A percentile compares a stretch with the other conserved stretches of the same genome.
Conservation (phyloP, 441 rosid genomes). For the Eruca vesicaria region DNA sequence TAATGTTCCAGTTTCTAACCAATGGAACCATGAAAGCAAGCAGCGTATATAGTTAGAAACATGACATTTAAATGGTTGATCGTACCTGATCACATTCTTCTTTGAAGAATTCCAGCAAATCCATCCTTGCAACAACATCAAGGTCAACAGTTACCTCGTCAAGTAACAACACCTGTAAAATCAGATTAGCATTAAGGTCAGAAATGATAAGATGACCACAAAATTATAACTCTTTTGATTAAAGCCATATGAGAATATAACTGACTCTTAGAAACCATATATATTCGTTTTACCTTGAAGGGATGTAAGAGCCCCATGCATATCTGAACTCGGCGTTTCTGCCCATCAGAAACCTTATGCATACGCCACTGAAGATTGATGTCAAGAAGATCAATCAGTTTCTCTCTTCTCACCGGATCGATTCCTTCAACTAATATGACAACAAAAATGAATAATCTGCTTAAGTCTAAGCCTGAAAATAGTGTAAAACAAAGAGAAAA, state of each 20-base stretch:
- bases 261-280: neutral
- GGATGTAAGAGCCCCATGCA: constrained; percentile 85
- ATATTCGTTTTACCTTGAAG: constrained; percentile 48
- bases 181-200: neutral
- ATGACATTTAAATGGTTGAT: neutral
- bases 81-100: constrained; percentile 78
- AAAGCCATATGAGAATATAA: constrained; percentile 5
- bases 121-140: constrained; percentile 73
- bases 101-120: constrained; percentile 64
- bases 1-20: neutral
- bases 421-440: constrained; percentile 53
- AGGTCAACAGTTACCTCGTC: constrained; percentile 79
- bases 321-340: constrained; percentile 73
- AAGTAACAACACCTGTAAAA: constrained; percentile 57
- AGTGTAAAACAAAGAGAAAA: too few species aligned
- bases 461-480: constrained; percentile 14
- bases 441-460: neutral
- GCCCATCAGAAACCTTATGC: constrained; percentile 83
- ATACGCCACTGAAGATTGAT: constrained; percentile 75
- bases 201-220: neutral
- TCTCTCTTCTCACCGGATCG: constrained; percentile 67
- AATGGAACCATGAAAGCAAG: neutral
- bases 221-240: neutral
- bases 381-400: constrained; percentile 70
- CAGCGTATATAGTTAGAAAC: neutral